A percentile compares a stretch with the other conserved stretches of the same genome.
These are phyloP conservation scores for Globisporangium cystogenes DNA, from an alignment of 352 stramenopile species.

Conservation along the genomic window DNA sequence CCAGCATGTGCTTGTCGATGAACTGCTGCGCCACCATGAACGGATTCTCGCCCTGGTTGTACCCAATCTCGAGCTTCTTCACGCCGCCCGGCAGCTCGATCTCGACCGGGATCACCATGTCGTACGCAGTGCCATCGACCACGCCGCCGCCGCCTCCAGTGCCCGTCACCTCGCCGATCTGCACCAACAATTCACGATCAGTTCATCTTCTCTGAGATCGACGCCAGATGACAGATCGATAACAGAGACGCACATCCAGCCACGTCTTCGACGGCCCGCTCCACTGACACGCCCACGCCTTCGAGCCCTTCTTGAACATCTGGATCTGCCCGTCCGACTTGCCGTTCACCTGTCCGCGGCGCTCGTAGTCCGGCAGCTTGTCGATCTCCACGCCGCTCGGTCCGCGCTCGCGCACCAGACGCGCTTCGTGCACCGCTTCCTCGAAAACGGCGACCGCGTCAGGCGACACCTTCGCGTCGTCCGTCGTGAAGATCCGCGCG, in stretches of 20 bases:
- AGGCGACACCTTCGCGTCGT: constrained; percentile 60
- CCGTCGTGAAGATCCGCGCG: constrained; percentile 88
- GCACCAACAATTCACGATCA: background rate
- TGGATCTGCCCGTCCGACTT: constrained; percentile 93
- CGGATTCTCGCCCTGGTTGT: constrained; percentile 97
- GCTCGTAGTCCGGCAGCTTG: constrained; percentile 92
- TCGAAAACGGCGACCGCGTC: constrained; percentile 61
- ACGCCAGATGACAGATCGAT: background rate
- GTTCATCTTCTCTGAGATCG: background rate
- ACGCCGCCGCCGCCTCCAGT: constrained; percentile 69
- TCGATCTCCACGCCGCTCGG: constrained; percentile 92
- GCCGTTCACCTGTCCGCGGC: constrained; percentile 62
- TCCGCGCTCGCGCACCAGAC: constrained; percentile 57
- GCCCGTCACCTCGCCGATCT: constrained; percentile 86
- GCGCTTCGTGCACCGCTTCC: constrained; percentile 50
- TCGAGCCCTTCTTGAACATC: constrained; percentile 93
- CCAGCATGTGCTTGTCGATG: constrained; percentile 95
- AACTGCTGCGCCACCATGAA: constrained; percentile 95
- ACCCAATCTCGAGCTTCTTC: constrained; percentile 94
- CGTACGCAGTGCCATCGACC: constrained; percentile 91
- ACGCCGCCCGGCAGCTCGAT: constrained; percentile 92
- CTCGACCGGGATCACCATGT: constrained; percentile 97
- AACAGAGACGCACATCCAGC: constrained; percentile 85
- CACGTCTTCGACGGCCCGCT: constrained; percentile 87
- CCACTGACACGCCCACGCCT: constrained; percentile 96